Evolutionary conservation across 352 stramenopile genomes (phyloP).

Genomic region (Pythium phragmitis): DNA sequence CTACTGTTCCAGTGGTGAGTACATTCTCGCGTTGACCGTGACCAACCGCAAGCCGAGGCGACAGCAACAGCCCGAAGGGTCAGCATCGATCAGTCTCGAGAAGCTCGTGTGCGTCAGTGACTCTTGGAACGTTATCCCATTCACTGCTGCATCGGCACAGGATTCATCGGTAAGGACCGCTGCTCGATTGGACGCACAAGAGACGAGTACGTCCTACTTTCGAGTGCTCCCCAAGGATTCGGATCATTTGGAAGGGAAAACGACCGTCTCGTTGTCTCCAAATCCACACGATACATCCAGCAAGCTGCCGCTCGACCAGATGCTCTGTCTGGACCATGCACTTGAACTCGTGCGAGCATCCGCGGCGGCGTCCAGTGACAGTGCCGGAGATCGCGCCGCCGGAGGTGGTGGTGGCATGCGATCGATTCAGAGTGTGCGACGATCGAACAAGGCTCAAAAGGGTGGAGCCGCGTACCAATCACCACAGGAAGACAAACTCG

Average conservation of each 20-base stretch:
- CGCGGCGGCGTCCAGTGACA: constrained; percentile 15
- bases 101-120: constrained; percentile 63
- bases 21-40: constrained; percentile 72
- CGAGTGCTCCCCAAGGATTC: constrained; percentile 40
- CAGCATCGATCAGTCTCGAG: constrained; percentile 46
- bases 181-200: constrained; percentile 48
- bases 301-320: constrained; percentile 57
- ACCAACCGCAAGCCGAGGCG: constrained; percentile 46
- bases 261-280: neutral
- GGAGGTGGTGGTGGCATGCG: constrained; percentile 51
- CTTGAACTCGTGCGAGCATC: constrained; percentile 39
- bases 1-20: constrained; percentile 59
- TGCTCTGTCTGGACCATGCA: constrained; percentile 77
- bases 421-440: constrained; percentile 84
- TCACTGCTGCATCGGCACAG: constrained; percentile 20
- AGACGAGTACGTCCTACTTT: constrained; percentile 81
- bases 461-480: neutral
- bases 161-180: neutral
- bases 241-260: neutral
- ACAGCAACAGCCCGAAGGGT: constrained; percentile 2
- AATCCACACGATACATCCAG: neutral
- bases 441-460: constrained; percentile 82
- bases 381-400: constrained; percentile 24
- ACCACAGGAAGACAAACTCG: constrained; percentile 6
- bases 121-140: constrained; percentile 54